A percentile compares a stretch with the other conserved stretches of the same genome.
Evolutionary conservation across 2,329 filamentous ascomycete species (phyloP).

Genomic region (Cytospora paraplurivora): DNA sequence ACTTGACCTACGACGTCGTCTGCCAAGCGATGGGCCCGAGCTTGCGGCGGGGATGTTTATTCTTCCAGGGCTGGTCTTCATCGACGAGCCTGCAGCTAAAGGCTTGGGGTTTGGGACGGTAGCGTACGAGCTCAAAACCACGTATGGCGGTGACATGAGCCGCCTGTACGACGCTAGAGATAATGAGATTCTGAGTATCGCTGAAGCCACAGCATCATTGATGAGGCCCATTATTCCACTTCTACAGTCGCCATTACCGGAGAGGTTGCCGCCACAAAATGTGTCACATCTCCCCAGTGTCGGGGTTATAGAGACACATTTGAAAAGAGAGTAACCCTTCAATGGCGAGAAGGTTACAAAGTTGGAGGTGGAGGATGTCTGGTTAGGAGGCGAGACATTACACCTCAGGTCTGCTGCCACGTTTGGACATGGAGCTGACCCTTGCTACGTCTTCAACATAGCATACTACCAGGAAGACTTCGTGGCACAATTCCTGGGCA

Average conservation of each 20-base stretch:
- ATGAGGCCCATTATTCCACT: conserved; percentile 9
- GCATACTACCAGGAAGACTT: neutral
- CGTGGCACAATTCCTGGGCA: neutral
- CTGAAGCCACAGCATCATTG: conserved; percentile 1
- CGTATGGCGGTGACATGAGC: conserved; percentile 7
- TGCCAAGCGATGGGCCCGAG: conserved; percentile 9
- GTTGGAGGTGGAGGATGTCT: conserved; percentile 2
- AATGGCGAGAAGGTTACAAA: neutral
- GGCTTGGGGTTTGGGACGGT: neutral
- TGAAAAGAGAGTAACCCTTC: neutral
- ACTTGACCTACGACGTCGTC: conserved; percentile 2
- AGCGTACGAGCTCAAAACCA: conserved; percentile 1
- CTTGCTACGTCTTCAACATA: conserved; percentile 1
- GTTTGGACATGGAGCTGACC: conserved; percentile 7
- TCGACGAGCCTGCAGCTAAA: conserved; percentile 1
- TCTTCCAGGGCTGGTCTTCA: conserved; percentile 5
- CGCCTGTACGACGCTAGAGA: conserved; percentile 4
- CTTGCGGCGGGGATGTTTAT: conserved; percentile 14
- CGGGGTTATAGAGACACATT: neutral
- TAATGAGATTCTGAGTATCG: neutral
- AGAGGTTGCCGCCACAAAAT: conserved; percentile 6
- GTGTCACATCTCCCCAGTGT: conserved; percentile 2
- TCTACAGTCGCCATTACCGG: neutral
- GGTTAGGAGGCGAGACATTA: conserved; percentile 6
- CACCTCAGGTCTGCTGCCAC: conserved; percentile 2